Evolutionary conservation across 176 grass and related monocot genomes (phyloP).

Genomic region (Canna indica): DNA sequence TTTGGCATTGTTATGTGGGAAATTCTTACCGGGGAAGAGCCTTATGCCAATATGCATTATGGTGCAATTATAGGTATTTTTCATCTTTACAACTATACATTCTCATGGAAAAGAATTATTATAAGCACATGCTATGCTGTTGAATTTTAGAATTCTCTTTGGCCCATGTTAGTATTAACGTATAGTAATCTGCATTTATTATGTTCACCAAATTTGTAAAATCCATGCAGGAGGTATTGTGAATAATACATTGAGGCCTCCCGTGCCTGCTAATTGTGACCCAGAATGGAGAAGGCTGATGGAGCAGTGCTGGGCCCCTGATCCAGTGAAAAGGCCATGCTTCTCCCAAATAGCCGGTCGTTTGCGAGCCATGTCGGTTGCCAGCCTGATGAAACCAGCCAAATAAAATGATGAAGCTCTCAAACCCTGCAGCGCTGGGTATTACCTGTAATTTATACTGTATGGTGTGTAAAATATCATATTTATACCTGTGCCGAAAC

Average conservation of each 20-base stretch:
- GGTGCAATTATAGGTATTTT: conserved; percentile 79
- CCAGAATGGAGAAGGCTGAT: conserved; percentile 63
- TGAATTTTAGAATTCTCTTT: too few species aligned
- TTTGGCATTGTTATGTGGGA: conserved; percentile 92
- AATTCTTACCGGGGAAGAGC: conserved; percentile 80
- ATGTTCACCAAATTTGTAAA: not conserved
- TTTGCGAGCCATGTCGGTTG: conserved; percentile 64
- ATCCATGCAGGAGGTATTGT: conserved; percentile 57
- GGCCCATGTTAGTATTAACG: too few species aligned
- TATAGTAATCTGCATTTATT: not conserved
- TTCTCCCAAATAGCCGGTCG: conserved; percentile 71
- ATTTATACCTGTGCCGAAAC: too few species aligned
- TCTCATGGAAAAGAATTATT: too few species aligned
- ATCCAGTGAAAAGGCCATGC: conserved; percentile 53
- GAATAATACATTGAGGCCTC: conserved; percentile 68
- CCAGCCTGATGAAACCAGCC: conserved; percentile 26
- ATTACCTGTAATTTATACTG: too few species aligned
- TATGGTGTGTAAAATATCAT: too few species aligned
- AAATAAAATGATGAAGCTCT: too few species aligned
- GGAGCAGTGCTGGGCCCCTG: conserved; percentile 77
- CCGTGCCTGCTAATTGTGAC: conserved; percentile 55
- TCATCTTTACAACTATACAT: not conserved
- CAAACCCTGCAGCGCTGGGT: too few species aligned
- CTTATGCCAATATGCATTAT: conserved; percentile 92
- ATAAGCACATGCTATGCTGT: too few species aligned